Base-by-base conservation (phyloP, 768 basidiomycete genomes). In the Dentipellis sp. region DNA sequence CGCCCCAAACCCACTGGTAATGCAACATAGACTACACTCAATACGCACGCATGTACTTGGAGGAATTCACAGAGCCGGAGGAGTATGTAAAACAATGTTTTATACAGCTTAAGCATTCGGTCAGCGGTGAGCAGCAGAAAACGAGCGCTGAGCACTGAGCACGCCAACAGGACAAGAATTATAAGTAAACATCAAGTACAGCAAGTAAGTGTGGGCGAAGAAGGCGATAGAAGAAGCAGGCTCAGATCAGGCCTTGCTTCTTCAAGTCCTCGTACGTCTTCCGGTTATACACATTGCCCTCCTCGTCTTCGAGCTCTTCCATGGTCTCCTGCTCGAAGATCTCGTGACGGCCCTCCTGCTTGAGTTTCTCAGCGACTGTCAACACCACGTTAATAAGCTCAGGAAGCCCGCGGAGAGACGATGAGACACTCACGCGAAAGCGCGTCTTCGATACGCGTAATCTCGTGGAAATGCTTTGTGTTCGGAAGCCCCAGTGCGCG, bases 401-500 rank as follows among this genome's bases (percentile, higher is more conserved):
- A 29, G 3, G 6, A 14, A 16, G 3, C 6, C 7, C 42, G 42
- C 16, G n/a, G 14, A 19, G 19, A 45, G 29, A 42, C 7, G 47
- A 53, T 36, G 42, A 29, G 49, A 10, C 29, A 84, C 93, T 63
- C 68, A 97, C 95, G 75, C 35, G 93, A 82, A 55, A 99, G 81
- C 0, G 94, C 97, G 74, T 99, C 97, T 65, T 94, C 90, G 61
- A 99, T 99, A 52, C 87, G 83, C 22, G 94, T 98, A 58, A 99
- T 97, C 71, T 97, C 97, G 67, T 97, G 94, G 77, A 98, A 99
- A 72, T 99, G 97, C 71, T 95, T 97, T 2, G 95, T 98, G 62
- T 97, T 97, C 1, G 97, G 97, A 56, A 99, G 77, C 37, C 97
- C 97, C 29, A 99, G 79, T 10, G 95, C 94, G 50, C 93, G 86